A percentile compares a stretch with the other conserved stretches of the same genome.
Conservation (phyloP, 164 flowering plant genomes). For the Nymphaea thermarum region DNA sequence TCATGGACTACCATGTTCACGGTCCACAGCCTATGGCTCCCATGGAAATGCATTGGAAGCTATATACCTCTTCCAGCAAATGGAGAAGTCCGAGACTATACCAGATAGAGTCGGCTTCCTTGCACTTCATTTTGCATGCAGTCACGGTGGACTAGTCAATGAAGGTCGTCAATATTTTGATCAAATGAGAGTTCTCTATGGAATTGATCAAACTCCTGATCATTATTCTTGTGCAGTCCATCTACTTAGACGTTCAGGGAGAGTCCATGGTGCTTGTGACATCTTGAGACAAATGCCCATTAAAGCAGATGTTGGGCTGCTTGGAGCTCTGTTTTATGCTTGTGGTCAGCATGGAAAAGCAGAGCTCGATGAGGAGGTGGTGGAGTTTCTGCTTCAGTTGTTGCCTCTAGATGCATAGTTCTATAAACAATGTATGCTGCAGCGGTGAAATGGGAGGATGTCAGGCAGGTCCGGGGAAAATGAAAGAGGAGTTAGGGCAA, state of each 20-base stretch:
- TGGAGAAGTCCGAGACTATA: conserved; percentile 27
- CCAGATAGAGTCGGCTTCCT: conserved; percentile 59
- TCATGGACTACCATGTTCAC: conserved; percentile 85
- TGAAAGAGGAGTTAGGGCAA: conserved; percentile 43
- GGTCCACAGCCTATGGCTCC: conserved; percentile 60
- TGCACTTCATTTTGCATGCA: conserved; percentile 55
- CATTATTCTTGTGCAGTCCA: conserved; percentile 61
- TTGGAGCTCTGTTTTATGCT: conserved; percentile 52
- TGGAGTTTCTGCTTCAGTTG: conserved; percentile 31
- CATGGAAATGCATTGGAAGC: conserved; percentile 56
- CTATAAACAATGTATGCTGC: conserved; percentile 57
- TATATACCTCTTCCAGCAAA: conserved; percentile 35
- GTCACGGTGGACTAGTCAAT: conserved; percentile 64
- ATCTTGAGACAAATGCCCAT: conserved; percentile 25
- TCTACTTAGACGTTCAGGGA: conserved; percentile 64
- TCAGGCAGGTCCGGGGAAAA: conserved; percentile 34
- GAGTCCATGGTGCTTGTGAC: conserved; percentile 50
- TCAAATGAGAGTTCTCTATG: conserved; percentile 28
- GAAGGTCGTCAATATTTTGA: conserved; percentile 45
- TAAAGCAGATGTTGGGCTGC: conserved; percentile 28
- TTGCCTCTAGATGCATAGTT: conserved; percentile 36
- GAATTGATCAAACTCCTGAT: conserved; percentile 37
- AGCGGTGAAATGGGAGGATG: conserved; percentile 40
- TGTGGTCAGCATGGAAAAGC: conserved; percentile 39
- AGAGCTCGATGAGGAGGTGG: conserved; percentile 46